Percentiles rank a stretch among this genome's conserved stretches.
These are phyloP conservation scores for Russula sp. DNA, from an alignment of 768 basidiomycete genomes.

Conservation along the genomic window DNA sequence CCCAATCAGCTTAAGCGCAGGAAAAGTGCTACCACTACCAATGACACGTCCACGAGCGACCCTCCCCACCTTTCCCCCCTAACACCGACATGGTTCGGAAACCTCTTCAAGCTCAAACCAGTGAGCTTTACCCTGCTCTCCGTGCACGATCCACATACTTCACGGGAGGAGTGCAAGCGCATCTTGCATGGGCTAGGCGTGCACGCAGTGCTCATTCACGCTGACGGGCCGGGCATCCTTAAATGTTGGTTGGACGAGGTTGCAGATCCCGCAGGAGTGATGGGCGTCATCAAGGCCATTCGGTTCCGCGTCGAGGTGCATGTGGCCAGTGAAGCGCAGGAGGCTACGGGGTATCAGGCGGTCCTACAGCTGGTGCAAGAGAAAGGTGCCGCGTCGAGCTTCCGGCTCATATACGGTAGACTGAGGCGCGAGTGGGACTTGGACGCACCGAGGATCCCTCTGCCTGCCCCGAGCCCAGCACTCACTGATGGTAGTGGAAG, in stretches of 20 bases:
- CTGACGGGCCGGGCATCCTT: slow-evolving; percentile 57
- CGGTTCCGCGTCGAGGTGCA: slow-evolving; percentile 81
- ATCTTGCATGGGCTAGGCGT: slow-evolving; percentile 68
- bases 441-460: slow-evolving; percentile 32
- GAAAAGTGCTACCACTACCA: slow-evolving; percentile 27
- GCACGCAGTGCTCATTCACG: slow-evolving; percentile 54
- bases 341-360: slow-evolving; percentile 44
- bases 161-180: slow-evolving; percentile 65
- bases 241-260: slow-evolving; percentile 72
- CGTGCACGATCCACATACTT: slow-evolving; percentile 49
- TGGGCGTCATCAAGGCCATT: slow-evolving; percentile 55
- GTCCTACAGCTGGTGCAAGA: slow-evolving; percentile 68
- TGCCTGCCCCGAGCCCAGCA: slow-evolving; percentile 27
- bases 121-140: slow-evolving; percentile 52
- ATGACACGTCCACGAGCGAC: slow-evolving; percentile 3
- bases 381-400: slow-evolving; percentile 78
- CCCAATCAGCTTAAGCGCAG: slow-evolving; percentile 32
- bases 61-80: slow-evolving; percentile 41
- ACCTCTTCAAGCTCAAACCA: slow-evolving; percentile 82
- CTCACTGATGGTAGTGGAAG: slow-evolving; percentile 25
- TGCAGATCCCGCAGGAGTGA: slow-evolving; percentile 45
- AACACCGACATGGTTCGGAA: slow-evolving; percentile 71
- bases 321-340: slow-evolving; percentile 33
- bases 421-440: slow-evolving; percentile 66
- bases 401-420: slow-evolving; percentile 64